Conservation (phyloP, 2,329 filamentous ascomycete genomes). For the Paecilomyces dactylethromorphus region DNA sequence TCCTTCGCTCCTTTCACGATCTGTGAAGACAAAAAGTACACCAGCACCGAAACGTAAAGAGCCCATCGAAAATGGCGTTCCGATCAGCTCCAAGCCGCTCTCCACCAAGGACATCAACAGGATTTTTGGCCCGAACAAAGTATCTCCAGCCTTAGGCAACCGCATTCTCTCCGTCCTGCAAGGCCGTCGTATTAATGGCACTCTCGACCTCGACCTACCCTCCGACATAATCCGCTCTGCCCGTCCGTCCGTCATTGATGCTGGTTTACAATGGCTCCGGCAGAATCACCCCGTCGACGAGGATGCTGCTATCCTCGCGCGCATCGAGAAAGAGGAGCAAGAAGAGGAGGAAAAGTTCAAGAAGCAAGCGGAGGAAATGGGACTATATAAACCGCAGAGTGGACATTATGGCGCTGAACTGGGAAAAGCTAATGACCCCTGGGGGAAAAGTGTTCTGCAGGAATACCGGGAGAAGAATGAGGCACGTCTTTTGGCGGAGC, state of each 20-base stretch:
- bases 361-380: conserved; percentile 31
- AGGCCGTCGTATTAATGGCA: conserved; percentile 37
- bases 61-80: conserved; percentile 19
- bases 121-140: conserved; percentile 27
- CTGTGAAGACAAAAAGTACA: conserved; percentile 1
- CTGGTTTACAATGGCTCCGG: conserved; percentile 37
- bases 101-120: conserved; percentile 24
- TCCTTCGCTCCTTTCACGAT: conserved; percentile 1
- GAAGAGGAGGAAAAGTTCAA: conserved; percentile 31
- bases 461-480: conserved; percentile 35
- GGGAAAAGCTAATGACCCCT: conserved; percentile 35
- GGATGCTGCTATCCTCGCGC: conserved; percentile 41
- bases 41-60: conserved; percentile 1
- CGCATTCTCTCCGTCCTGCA: conserved; percentile 35
- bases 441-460: conserved; percentile 36
- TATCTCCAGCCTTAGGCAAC: conserved; percentile 28
- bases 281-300: conserved; percentile 38
- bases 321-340: conserved; percentile 34
- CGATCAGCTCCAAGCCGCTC: conserved; percentile 22
- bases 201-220: conserved; percentile 38
- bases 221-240: conserved; percentile 28
- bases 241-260: conserved; percentile 25
- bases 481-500: conserved; percentile 31
- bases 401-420: conserved; percentile 35
- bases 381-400: conserved; percentile 39